These are phyloP conservation scores for Neonectria hederae DNA, from an alignment of 2,329 filamentous ascomycete genomes.

Conservation along the genomic window DNA sequence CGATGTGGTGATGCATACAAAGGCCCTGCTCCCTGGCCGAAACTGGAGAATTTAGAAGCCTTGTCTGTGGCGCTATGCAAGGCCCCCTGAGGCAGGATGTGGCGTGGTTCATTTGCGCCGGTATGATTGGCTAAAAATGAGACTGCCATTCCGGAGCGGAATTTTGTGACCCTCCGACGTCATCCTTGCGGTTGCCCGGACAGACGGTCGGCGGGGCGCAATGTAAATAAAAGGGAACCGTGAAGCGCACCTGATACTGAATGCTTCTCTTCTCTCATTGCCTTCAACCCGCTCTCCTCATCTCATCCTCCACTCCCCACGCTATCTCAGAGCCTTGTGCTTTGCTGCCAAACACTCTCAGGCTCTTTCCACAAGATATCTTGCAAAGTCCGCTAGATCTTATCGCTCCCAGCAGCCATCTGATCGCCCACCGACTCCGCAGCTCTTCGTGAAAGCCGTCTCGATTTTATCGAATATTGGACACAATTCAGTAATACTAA, in stretches of 20 bases:
- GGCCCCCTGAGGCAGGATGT: slow-evolving; percentile 20
- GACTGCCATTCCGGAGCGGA: slow-evolving; percentile 33
- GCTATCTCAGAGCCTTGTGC: slow-evolving; percentile 30
- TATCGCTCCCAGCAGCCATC: slow-evolving; percentile 54
- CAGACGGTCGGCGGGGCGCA: slow-evolving; percentile 47
- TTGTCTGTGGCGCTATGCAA: slow-evolving; percentile 27
- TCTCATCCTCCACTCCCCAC: slow-evolving; percentile 22
- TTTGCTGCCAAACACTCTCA: slow-evolving; percentile 39
- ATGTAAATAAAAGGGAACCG: slow-evolving; percentile 58
- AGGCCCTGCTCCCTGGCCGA: slow-evolving; percentile 30
- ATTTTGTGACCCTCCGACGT: slow-evolving; percentile 30
- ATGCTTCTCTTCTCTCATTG: slow-evolving; percentile 36
- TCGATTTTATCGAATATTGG: slow-evolving; percentile 60
- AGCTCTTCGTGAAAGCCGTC: slow-evolving; percentile 53
- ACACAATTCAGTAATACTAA: slow-evolving; percentile 57
- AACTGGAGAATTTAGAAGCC: slow-evolving; percentile 34
- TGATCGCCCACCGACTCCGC: slow-evolving; percentile 60
- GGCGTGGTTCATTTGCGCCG: neutral
- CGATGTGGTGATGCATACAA: slow-evolving; percentile 32
- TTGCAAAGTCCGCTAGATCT: slow-evolving; percentile 59
- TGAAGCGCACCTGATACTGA: slow-evolving; percentile 28
- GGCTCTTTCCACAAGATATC: slow-evolving; percentile 41
- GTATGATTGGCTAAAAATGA: slow-evolving; percentile 30
- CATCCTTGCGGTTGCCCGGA: slow-evolving; percentile 48
- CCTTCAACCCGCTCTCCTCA: slow-evolving; percentile 6